phyloP scores from a whole-genome alignment of 202 grass and related monocot genomes.

The Schoenoplectus triqueter region DNA sequence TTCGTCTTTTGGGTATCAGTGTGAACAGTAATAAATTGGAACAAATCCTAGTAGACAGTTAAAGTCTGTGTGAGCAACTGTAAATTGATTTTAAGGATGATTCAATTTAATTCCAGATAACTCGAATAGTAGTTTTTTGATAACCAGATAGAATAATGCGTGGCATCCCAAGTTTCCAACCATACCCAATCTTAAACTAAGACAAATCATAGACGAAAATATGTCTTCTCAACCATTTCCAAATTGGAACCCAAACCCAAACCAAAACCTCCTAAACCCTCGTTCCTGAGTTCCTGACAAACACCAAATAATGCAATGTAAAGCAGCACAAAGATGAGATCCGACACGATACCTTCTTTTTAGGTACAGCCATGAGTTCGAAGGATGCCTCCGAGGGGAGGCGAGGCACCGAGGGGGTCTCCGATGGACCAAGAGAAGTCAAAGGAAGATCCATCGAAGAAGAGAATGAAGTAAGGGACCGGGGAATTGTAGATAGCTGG shows the following conservation, averaged over 20 bases:
- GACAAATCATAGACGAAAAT: background rate
- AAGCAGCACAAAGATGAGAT: background rate
- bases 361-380: slow-evolving; percentile 98
- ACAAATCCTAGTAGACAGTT: background rate
- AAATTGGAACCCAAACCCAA: background rate
- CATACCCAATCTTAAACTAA: background rate
- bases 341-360: slow-evolving; percentile 72
- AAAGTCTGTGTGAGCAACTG: background rate
- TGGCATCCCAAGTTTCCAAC: background rate
- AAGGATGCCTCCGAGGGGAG: slow-evolving; percentile 46
- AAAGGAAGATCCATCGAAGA: slow-evolving; percentile 36
- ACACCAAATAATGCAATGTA: slow-evolving; percentile 29
- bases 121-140: background rate
- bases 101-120: background rate
- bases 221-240: background rate
- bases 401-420: slow-evolving; percentile 39
- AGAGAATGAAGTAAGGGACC: slow-evolving; percentile 15
- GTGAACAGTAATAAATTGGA: background rate
- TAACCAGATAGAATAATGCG: background rate
- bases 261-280: slow-evolving; percentile 28
- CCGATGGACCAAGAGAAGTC: slow-evolving; percentile 39
- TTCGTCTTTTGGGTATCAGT: background rate
- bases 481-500: slow-evolving; percentile 44
- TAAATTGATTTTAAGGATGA: background rate
- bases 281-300: background rate